Conservation (phyloP, 371 early-diverging fungal species). For the Mortierella sp. region DNA sequence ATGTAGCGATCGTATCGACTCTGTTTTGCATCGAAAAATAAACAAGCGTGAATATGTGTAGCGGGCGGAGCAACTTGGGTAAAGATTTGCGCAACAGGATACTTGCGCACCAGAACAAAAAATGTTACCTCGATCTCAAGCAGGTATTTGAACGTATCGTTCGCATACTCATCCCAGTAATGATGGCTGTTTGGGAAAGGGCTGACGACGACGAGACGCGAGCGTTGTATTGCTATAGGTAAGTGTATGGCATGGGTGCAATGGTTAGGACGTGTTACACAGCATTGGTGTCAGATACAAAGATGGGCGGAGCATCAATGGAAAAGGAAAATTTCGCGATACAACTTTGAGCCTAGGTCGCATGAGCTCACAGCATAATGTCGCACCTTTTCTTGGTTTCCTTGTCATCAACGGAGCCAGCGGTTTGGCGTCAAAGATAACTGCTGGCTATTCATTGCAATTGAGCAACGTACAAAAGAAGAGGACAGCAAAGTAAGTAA, state of each 20-base stretch:
- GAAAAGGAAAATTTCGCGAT: background rate
- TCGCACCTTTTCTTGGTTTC: slow-evolving; percentile 35
- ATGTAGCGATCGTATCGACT: slow-evolving; percentile 42
- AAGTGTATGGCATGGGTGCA: background rate
- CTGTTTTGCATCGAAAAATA: slow-evolving; percentile 8
- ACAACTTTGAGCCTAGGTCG: background rate
- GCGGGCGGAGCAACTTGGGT: no score
- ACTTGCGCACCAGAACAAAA: no score
- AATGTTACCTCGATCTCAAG: slow-evolving; percentile 43
- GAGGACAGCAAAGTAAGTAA: no score
- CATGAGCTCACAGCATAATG: background rate
- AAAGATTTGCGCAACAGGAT: background rate
- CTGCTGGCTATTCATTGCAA: background rate
- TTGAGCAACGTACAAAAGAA: background rate
- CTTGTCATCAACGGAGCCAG: slow-evolving; percentile 42
- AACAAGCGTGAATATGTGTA: background rate
- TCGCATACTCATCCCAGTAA: slow-evolving; percentile 49
- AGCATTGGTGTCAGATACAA: background rate
- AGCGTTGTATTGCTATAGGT: slow-evolving; percentile 20
- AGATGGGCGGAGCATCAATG: background rate
- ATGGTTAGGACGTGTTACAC: slow-evolving; percentile 25
- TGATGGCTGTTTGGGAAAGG: slow-evolving; percentile 33
- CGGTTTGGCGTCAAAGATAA: background rate
- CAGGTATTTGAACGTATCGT: slow-evolving; percentile 40
- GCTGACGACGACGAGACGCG: slow-evolving; percentile 17